These are phyloP conservation scores for Tolypocladium guangdongense DNA, from an alignment of 2,329 filamentous ascomycete species.

Conservation along the genomic window DNA sequence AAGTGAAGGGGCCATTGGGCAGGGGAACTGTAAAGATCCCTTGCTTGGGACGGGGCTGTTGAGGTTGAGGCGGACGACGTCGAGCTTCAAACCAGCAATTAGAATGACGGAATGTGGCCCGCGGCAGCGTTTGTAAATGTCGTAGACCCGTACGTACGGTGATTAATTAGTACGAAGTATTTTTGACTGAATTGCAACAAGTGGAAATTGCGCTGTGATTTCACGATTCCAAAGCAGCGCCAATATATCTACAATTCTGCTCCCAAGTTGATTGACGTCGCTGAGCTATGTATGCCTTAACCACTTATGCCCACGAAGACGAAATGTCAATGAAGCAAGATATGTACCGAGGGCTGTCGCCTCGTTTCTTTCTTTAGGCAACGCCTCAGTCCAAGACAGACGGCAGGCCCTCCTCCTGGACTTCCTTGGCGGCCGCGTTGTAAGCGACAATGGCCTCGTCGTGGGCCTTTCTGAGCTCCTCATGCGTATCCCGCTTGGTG, in stretches of 20 bases:
- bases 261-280: not conserved
- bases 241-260: not conserved
- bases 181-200: not conserved
- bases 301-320: not conserved
- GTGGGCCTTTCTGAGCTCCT: slow-evolving; percentile 18
- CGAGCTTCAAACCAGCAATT: too few relatives aligned
- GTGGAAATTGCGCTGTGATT: not conserved
- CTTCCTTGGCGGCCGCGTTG: slow-evolving; percentile 22
- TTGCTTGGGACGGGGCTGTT: slow-evolving; percentile 20
- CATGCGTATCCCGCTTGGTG: slow-evolving; percentile 13
- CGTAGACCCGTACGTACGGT: too few relatives aligned
- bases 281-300: not conserved
- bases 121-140: not conserved
- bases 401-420: slow-evolving; percentile 21
- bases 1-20: slow-evolving; percentile 9
- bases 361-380: not conserved
- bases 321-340: not conserved
- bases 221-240: not conserved
- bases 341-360: not conserved
- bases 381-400: slow-evolving; percentile 7
- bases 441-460: slow-evolving; percentile 23
- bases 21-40: slow-evolving; percentile 12
- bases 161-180: not conserved
- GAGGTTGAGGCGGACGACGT: not conserved
- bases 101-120: not conserved